Base-by-base conservation (phyloP, 768 basidiomycete genomes). In the Russula sp. region DNA sequence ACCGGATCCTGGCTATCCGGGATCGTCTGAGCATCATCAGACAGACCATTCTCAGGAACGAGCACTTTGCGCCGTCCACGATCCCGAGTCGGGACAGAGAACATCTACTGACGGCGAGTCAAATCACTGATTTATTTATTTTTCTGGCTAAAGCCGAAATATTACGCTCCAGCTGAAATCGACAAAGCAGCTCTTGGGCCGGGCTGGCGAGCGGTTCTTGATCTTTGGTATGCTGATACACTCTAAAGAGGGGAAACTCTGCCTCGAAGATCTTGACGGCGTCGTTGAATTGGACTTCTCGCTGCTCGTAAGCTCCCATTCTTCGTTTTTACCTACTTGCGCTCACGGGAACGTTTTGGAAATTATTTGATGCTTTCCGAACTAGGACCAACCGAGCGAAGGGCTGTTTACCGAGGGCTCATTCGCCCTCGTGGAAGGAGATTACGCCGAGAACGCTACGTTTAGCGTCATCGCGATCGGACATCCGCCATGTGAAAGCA, bases 21-120 rank as follows among this genome's bases (percentile, higher is more conserved):
- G 91, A 98, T 72, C 78, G 96, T 55, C 80, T 96, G 66, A 84
- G 91, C 71, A 85, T 98, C 55, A 93, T 98, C 69, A 90, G 87
- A 72, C 96, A 98, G 76, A 89, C 91, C 70, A 85, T 98, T 34
- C 77, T 98, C 44, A 81, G 97, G 45, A 98, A 98, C 70, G 97
- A 99, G 72, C 94, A 98, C 73, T 99, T 99, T 75, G 93, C 93
- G 2, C 95, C 97, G 3, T 96, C 96, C 6, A 94, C 94, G 0
- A 75, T 98, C 44, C 91, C 94, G 47, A 94, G 93, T 16, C 84
- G 86, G 57, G 92, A 98, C 74, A 78, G 94, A 62, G 87, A 88
- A 65, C 85, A 86, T 60, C 86, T 97, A 60, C 87, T 98, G 51
- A 97, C 96, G 65, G 93, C 93, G 70, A 68, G 85, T 65, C 4